phyloP scores from a whole-genome alignment of 768 basidiomycete species.

The Podaxis rugospora region DNA sequence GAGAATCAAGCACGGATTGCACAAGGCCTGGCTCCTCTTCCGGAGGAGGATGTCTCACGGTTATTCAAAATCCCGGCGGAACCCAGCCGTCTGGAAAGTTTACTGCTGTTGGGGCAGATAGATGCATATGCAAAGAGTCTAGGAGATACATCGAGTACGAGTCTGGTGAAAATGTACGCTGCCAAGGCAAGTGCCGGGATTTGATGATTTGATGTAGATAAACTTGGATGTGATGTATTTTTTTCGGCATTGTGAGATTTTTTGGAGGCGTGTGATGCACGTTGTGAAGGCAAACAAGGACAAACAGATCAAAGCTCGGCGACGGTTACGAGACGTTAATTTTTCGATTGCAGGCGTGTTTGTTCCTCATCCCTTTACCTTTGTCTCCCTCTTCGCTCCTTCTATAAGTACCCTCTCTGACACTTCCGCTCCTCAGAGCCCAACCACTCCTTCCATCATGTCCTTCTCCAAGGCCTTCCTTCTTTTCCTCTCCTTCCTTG shows the following conservation, averaged over 20 bases:
- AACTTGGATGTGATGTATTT: background rate
- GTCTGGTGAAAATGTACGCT: conserved; percentile 85
- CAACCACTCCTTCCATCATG: conserved; percentile 23
- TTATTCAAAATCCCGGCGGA: conserved; percentile 87
- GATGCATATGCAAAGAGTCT: conserved; percentile 82
- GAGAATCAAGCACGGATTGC: conserved; percentile 77
- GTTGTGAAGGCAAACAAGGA: conserved; percentile 12
- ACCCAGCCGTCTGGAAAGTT: conserved; percentile 83
- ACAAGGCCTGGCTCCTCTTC: conserved; percentile 81
- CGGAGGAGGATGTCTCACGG: conserved; percentile 80
- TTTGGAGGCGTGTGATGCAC: background rate
- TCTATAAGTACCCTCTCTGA: conserved; percentile 6
- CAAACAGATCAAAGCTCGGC: conserved; percentile 1
- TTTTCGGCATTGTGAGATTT: background rate
- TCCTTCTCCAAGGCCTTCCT: conserved; percentile 39
- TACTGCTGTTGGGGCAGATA: conserved; percentile 82
- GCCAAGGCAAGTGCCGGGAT: conserved; percentile 30
- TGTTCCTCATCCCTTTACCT: background rate
- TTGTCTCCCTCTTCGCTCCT: background rate
- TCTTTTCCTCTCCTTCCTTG: conserved; percentile 39
- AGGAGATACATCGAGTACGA: conserved; percentile 54
- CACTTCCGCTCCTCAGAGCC: conserved; percentile 3
- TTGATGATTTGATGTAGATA: conserved; percentile 2
- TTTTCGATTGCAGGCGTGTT: background rate
- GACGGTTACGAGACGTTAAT: background rate